Evolutionary conservation across 495 filamentous ascomycete species (phyloP).

Genomic region (Aspergillus cristatus): DNA sequence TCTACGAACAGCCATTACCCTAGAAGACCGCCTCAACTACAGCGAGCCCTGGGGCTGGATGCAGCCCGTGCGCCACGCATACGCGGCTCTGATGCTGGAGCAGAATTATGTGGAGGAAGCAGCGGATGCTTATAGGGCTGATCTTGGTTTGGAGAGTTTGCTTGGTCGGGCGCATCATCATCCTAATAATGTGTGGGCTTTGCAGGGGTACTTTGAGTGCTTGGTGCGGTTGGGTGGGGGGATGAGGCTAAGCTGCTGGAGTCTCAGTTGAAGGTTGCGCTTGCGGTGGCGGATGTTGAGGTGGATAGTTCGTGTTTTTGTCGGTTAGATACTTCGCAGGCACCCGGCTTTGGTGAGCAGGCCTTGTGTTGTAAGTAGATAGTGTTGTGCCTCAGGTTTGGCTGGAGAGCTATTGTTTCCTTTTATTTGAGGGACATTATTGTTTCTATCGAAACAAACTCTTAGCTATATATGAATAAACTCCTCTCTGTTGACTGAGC

Average conservation of each 20-base stretch:
- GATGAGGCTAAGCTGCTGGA: conserved; percentile 41
- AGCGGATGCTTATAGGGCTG: conserved; percentile 42
- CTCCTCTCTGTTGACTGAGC: too few species aligned
- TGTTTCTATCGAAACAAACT: too few species aligned
- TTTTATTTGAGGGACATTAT: too few species aligned
- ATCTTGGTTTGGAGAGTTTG: conserved; percentile 46
- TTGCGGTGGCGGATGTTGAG: conserved; percentile 45
- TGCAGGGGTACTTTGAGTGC: conserved; percentile 56
- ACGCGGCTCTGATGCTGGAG: conserved; percentile 50
- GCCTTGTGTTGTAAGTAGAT: too few species aligned
- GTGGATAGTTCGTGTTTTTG: conserved; percentile 53
- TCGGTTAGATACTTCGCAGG: conserved; percentile 19
- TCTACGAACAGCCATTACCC: conserved; percentile 35
- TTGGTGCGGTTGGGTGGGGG: conserved; percentile 36
- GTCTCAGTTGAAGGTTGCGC: conserved; percentile 38
- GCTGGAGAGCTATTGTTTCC: too few species aligned
- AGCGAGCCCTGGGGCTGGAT: conserved; percentile 63
- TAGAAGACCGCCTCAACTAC: conserved; percentile 46
- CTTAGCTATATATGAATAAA: too few species aligned
- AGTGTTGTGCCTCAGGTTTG: too few species aligned
- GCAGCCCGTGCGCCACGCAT: conserved; percentile 54
- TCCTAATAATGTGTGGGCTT: conserved; percentile 57
- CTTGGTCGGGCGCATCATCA: conserved; percentile 48
- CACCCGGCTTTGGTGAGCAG: not conserved
- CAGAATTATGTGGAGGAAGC: conserved; percentile 48